phyloP scores from a whole-genome alignment of 2,329 filamentous ascomycete species.

The Sordariomycetes sp. region DNA sequence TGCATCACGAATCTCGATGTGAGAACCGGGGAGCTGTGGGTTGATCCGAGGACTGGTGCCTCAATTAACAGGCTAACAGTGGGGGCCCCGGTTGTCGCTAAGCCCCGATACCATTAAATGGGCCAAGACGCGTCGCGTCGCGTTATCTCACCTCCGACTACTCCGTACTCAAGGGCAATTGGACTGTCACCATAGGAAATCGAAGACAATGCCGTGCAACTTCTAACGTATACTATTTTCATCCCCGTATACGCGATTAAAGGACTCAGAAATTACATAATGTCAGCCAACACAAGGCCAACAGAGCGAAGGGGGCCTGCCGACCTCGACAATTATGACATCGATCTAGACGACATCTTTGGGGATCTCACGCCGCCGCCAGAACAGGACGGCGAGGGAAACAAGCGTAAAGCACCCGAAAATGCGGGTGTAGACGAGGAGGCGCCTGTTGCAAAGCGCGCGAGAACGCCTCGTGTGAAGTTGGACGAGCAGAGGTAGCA shows the following conservation, averaged over 20 bases:
- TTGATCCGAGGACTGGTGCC: background rate
- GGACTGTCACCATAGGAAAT: background rate
- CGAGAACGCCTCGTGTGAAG: conserved; percentile 61
- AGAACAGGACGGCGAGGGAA: conserved; percentile 11
- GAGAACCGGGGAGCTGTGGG: background rate
- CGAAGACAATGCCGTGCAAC: background rate
- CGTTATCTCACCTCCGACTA: background rate
- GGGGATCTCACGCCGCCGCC: conserved; percentile 17
- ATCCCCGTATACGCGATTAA: too few species aligned
- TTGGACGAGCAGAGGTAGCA: conserved; percentile 65
- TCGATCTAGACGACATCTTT: conserved; percentile 25
- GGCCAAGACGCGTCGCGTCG: background rate
- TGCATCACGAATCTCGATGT: background rate
- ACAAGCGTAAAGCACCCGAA: conserved; percentile 30
- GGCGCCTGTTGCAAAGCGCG: conserved; percentile 66
- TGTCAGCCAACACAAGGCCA: background rate
- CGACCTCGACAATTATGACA: conserved; percentile 66
- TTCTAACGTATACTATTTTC: background rate
- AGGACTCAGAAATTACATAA: background rate
- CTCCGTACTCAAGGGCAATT: background rate
- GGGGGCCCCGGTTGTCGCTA: background rate
- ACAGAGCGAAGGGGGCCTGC: conserved; percentile 26
- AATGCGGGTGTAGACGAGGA: conserved; percentile 75
- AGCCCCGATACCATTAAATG: background rate
- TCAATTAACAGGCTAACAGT: background rate